Conservation (phyloP, 345 rosid species). For the Eucalyptus cladocalyx region DNA sequence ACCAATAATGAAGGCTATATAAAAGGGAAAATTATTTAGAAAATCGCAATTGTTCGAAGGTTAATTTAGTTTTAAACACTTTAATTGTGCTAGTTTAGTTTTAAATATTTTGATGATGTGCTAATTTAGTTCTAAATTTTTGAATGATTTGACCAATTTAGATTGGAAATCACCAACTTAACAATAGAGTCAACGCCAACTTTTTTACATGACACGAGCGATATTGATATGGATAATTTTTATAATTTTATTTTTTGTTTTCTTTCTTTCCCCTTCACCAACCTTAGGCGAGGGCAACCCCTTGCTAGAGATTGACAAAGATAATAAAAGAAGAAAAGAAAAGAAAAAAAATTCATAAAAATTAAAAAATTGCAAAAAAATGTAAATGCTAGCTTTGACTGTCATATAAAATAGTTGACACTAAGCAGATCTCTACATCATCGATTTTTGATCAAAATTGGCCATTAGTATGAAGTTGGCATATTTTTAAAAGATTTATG, state of each 20-base stretch:
- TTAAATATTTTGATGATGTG: not conserved
- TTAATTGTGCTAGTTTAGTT: not conserved
- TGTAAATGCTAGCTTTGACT: not conserved
- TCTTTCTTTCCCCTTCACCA: too few relatives aligned
- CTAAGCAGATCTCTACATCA: rapidly evolving
- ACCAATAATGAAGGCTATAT: not conserved
- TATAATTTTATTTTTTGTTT: not conserved
- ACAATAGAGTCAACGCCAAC: not conserved
- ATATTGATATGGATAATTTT: rapidly evolving
- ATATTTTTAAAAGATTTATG: rapidly evolving
- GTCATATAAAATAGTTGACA: not conserved
- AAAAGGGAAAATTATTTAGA: not conserved
- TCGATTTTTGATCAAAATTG: too few relatives aligned
- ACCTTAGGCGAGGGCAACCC: too few relatives aligned
- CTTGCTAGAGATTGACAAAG: not conserved
- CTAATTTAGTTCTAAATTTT: not conserved
- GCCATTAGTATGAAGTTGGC: not conserved
- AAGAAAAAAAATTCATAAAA: too few relatives aligned
- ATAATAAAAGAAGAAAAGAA: too few relatives aligned
- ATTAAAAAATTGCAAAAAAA: too few relatives aligned
- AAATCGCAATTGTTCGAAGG: rapidly evolving
- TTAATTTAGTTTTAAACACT: not conserved
- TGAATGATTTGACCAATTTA: not conserved
- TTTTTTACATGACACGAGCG: rapidly evolving
- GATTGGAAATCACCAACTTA: not conserved